These are phyloP conservation scores for Dryas drummondii DNA, from an alignment of 306 rosid species.

Conservation along the genomic window DNA sequence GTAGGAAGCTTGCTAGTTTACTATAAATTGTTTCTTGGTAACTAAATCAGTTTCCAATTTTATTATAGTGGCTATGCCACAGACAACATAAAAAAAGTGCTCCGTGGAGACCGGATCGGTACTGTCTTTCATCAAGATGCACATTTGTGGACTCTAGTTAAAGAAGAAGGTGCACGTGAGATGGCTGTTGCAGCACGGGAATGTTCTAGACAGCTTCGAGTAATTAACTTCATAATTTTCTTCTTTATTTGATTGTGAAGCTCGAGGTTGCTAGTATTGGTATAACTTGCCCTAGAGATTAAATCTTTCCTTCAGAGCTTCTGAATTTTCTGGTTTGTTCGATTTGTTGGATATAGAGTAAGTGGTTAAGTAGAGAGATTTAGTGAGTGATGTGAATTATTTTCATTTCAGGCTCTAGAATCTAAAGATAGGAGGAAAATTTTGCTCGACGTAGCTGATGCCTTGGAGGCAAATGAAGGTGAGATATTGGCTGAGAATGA, in stretches of 20 bases:
- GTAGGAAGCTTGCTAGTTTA: not conserved
- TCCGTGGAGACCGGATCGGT: conserved; percentile 75
- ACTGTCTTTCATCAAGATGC: conserved; percentile 90
- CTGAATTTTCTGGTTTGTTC: not conserved
- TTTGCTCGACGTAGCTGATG: conserved; percentile 68
- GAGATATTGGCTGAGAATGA: conserved; percentile 54
- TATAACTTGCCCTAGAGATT: conserved; percentile 12
- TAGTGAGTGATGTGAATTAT: conserved; percentile 9
- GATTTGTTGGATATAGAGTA: not conserved
- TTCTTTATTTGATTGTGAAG: not conserved
- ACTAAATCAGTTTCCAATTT: conserved; percentile 16
- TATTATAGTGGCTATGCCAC: conserved; percentile 63
- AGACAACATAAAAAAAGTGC: conserved; percentile 72
- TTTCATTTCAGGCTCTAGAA: conserved; percentile 42
- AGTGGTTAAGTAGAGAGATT: not conserved
- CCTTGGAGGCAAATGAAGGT: conserved; percentile 60
- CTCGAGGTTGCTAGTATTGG: conserved; percentile 3
- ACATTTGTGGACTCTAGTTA: conserved; percentile 61
- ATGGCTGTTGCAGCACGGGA: conserved; percentile 79
- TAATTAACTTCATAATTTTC: conserved; percentile 13
- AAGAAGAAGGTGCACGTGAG: conserved; percentile 68
- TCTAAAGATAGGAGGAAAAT: conserved; percentile 66
- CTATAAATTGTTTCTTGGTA: conserved; percentile 19
- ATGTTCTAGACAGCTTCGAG: conserved; percentile 68
- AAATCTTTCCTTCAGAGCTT: not conserved